Evolutionary conservation across 2,329 filamentous ascomycete genomes (phyloP).

Genomic region (Diaporthe sp.): DNA sequence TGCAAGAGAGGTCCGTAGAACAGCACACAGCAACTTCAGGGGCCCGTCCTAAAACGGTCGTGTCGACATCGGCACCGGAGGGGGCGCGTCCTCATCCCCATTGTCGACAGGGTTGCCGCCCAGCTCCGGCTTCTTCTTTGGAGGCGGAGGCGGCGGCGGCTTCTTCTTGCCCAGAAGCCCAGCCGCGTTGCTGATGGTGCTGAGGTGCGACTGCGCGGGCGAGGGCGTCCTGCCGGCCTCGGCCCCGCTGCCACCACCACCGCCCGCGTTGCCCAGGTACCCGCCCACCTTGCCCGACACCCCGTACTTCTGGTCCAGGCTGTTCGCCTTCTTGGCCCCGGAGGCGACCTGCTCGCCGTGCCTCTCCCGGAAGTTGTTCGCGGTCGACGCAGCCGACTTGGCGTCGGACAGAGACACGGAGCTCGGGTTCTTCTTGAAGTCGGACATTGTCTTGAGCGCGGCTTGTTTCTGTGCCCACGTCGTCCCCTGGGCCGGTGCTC

Average conservation of each 20-base stretch:
- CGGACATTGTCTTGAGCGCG: constrained; percentile 72
- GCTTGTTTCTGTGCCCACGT: constrained; percentile 76
- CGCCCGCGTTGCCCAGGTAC: constrained; percentile 40
- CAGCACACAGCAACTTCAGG: neutral
- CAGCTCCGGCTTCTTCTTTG: constrained; percentile 64
- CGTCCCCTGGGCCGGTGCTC: constrained; percentile 63
- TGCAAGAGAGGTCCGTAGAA: neutral
- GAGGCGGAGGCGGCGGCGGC: constrained; percentile 63
- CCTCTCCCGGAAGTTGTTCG: constrained; percentile 78
- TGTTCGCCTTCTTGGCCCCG: constrained; percentile 70
- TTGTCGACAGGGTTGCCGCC: constrained; percentile 32
- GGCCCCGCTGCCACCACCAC: constrained; percentile 11
- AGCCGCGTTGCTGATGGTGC: constrained; percentile 40
- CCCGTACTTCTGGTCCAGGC: constrained; percentile 74
- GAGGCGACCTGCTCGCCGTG: constrained; percentile 77
- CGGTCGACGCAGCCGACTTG: constrained; percentile 70
- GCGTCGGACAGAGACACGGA: constrained; percentile 73
- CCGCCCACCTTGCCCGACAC: constrained; percentile 57
- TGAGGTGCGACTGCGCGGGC: constrained; percentile 34
- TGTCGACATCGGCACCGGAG: constrained; percentile 67
- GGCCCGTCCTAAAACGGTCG: constrained; percentile 60
- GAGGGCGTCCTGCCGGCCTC: constrained; percentile 2
- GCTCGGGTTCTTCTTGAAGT: constrained; percentile 72
- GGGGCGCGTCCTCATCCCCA: constrained; percentile 55
- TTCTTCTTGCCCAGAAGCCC: constrained; percentile 64